Base-by-base conservation (phyloP, 2,329 filamentous ascomycete species). In the Fusarium sp. region DNA sequence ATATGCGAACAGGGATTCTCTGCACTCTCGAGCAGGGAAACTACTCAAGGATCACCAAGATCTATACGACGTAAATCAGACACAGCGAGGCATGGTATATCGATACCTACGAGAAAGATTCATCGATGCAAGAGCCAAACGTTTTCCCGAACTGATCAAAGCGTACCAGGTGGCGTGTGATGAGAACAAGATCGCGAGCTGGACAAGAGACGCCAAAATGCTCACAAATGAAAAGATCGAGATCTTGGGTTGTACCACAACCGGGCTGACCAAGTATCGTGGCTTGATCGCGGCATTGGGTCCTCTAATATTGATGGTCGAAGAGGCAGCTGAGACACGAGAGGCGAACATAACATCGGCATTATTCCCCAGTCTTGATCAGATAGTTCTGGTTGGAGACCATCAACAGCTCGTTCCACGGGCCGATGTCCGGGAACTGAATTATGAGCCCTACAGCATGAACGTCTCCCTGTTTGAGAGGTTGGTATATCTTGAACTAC, bases 401-500 rank as follows among this genome's bases (percentile, higher is more conserved):
- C 93, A 97, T 72, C 88, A 93, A 78, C 94, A 97, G 75, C 83
- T 97, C 4, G 88, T 90, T 12, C 93, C 90, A 0, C 88, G 90
- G 47, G 92, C 90, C 60, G 87, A 91, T 46, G 83, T 92, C 2
- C 81, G 80, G 3, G 85, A 87, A 3, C 85, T 94, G 2, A 87
- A 87, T 38, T 80, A 82, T 0, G 77, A 85, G 0, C 91, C 91
- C 0, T 94, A 87, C 76, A 85, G 88, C 68, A 83, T 96, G 38
- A 88, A 92, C 32, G 81, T 94, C 1, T 96, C 93, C 0, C 86
- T 97, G 73, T 97, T 97, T 73, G 92, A 97, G 79, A 87, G 93
- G 2, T 83, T 97, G 16, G 86, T 96, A n/a, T 82, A 85, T 7
- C 89, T 92, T 18, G 76, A 83, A 0, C 80, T 95, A 20, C 86